Evolutionary conservation across 805 yeast genomes (phyloP), one percentile per base, ranked within the genome.

Genomic region (Wickerhamiella vanderwaltii): DNA sequence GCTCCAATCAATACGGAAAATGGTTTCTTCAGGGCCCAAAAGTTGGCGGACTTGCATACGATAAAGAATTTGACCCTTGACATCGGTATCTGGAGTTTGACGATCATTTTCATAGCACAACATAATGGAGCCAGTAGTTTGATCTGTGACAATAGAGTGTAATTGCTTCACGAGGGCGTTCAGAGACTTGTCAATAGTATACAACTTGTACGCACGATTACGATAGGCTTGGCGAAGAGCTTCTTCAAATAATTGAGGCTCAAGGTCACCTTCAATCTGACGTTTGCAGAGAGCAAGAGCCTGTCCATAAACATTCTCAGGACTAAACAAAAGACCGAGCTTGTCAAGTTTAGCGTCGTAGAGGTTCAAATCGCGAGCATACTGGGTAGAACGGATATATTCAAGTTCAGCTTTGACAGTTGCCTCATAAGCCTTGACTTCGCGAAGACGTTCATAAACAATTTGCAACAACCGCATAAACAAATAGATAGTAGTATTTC

Each of bases 241-340:
- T 61, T 91, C 98, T 64, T 91, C 99, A 59, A 82, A 93, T 80
- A 86, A 78, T 60, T 80, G 91, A 48, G 84, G 94, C 55, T 91
- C 99, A 37, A 91, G 63, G 28, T 85, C 91, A 22, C 94, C 94
- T 50, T 84, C 91, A 49, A 91, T 79, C 39, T 85, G 66, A 48
- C 75, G 73, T 49, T 75, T 84, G 45, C 93, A 74, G 43, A 91
- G 67, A 2, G 65, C 67, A 45, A 91, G 65, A n/a, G 85, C 72
- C 60, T 88, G 95, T 26, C 68, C 64, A 59, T 91, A 91, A 37
- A 61, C 58, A 42, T 61, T 51, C 18, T 55, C 54, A 13, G 62
- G 55, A 18, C 44, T 48, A 52, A 87, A 79, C 47, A 73, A 73
- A 41, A 86, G 70, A 1, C 88, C 88, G 75, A 80, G 67, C 39